Evolutionary conservation across 2,329 filamentous ascomycete genomes (phyloP), one percentile per base, ranked within the genome.

Genomic region (Colletotrichum scovillei): DNA sequence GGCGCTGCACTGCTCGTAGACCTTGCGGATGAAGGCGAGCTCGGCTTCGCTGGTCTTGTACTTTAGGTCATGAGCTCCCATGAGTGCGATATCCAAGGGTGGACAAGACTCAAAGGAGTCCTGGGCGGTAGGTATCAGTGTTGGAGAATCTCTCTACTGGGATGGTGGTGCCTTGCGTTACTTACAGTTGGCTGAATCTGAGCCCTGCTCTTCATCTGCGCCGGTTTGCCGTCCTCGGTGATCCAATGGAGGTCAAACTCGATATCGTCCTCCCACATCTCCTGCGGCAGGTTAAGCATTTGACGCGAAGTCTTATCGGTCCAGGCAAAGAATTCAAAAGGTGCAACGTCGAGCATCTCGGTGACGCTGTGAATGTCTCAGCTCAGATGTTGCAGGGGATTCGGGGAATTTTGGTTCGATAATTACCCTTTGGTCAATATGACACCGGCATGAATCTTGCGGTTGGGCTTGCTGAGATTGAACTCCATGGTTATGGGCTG

Each of bases 91-190:
- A 71, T 86, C 84, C 7, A 86, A 78, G 0, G 78, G 74, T 0
- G 84, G 84, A 57, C 83, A 85, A 1, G 78, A 79, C 4, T 79
- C 79, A 32, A 85, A 86, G 0, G 81, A 81, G 73, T 86, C 78
- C 83, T 85, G 26, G 16, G 1, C 5, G 16, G 7, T 66, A 5
- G 57, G 35, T 11, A 11, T 3, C 4, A 19, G 38, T 42, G 6
- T 24, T 12, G 4, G 5, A 49, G 3, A 9, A 22, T 9, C 19
- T 14, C 5, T n/a, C 7, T 19, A 19, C 16, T 42, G 19, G 11
- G 8, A 42, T 12, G 9, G 4, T 8, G 24, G 19, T 8, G 38
- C 2, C n/a, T 5, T n/a, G 30, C 5, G 30, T 16, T 3, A 56
- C 79, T 30, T 69, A 81, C 81, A 2, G 81, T 82, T 3, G 80